Conservation (phyloP, 2,329 filamentous ascomycete genomes). For the Tolypocladium endophyticum region DNA sequence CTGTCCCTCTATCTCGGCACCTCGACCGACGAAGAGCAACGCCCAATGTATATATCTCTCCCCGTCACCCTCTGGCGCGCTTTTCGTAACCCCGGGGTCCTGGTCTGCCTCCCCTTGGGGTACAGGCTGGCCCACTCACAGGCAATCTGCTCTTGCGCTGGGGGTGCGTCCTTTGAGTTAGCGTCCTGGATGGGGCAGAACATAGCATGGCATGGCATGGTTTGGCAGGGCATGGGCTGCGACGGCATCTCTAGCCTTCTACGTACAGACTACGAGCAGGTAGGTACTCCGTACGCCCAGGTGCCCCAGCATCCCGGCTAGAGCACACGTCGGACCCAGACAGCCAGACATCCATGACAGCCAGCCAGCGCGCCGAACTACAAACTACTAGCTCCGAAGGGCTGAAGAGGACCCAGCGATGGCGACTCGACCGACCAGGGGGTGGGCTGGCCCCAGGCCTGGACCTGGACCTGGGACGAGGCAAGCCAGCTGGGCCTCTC, state of each 20-base stretch:
- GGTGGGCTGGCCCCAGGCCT: constrained; percentile 1
- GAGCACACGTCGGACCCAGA: background rate
- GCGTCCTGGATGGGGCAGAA: background rate
- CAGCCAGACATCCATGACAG: background rate
- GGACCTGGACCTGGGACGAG: constrained; percentile 1
- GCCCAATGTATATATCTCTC: constrained; percentile 8
- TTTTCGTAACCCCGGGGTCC: background rate
- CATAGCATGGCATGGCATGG: background rate
- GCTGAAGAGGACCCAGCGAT: constrained; percentile 21
- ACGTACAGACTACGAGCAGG: background rate
- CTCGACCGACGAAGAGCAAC: constrained; percentile 1
- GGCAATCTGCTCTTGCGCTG: background rate
- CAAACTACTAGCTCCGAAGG: constrained; percentile 23
- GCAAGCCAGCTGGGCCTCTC: background rate
- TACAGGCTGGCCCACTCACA: background rate
- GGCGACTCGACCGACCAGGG: constrained; percentile 1
- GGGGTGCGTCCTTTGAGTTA: constrained; percentile 1
- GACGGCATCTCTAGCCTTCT: background rate
- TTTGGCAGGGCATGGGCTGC: background rate
- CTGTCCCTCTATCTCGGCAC: background rate
- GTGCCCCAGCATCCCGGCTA: background rate
- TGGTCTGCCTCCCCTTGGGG: background rate
- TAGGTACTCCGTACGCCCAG: no score
- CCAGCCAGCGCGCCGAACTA: background rate
- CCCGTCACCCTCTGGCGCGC: constrained; percentile 3